Conservation (phyloP, 306 rosid genomes). For the Bauhinia variegata region DNA sequence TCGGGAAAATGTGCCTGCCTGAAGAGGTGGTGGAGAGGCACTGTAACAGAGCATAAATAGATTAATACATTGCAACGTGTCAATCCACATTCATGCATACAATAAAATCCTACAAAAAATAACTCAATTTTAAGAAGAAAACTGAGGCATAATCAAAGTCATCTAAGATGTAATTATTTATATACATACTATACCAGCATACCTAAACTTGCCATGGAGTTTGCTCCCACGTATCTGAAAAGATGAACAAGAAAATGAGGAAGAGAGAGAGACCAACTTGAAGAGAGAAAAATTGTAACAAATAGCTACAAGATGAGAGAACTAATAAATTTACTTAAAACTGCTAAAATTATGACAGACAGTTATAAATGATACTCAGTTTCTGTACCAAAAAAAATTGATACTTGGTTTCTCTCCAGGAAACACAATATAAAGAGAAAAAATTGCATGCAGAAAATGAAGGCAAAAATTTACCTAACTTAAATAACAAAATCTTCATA, state of each 20-base stretch:
- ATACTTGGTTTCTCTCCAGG: no score
- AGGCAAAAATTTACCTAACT: slow-evolving; percentile 3
- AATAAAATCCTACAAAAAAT: slow-evolving; percentile 34
- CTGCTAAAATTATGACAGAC: slow-evolving; percentile 10
- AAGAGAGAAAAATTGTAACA: slow-evolving; percentile 9
- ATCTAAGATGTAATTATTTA: slow-evolving; percentile 14
- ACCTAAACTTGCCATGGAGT: slow-evolving; percentile 98
- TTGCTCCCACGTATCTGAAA: slow-evolving; percentile 94
- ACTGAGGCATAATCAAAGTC: neutral
- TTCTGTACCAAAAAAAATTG: no score
- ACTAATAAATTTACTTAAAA: neutral
- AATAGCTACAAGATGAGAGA: slow-evolving; percentile 21
- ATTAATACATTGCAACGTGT: slow-evolving; percentile 30
- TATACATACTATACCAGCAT: slow-evolving; percentile 36
- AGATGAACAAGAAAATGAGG: slow-evolving; percentile 30
- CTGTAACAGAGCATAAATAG: slow-evolving; percentile 52
- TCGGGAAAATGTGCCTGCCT: slow-evolving; percentile 95
- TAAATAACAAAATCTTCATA: slow-evolving; percentile 3
- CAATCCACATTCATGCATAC: slow-evolving; percentile 22
- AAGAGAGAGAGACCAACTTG: slow-evolving; percentile 11
- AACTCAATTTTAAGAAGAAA: neutral
- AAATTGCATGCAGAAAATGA: neutral
- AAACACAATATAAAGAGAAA: slow-evolving; percentile 16
- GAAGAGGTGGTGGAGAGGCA: slow-evolving; percentile 99
- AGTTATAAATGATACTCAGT: slow-evolving; percentile 5